Evolutionary conservation across 352 stramenopile genomes (phyloP).

Genomic region (Pythium dissimile): DNA sequence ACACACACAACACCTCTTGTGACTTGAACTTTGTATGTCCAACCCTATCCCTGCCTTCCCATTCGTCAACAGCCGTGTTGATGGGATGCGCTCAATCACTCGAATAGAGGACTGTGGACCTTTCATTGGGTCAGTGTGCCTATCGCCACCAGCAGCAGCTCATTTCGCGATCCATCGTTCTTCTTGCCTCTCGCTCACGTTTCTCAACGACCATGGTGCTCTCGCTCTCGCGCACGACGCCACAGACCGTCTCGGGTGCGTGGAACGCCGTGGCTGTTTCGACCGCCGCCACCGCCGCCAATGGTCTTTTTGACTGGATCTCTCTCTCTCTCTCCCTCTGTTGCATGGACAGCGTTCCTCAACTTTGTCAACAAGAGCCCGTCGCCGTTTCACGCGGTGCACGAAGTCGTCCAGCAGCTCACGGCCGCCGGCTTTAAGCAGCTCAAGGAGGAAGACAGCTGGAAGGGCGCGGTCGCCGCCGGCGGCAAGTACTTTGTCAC

Average conservation of each 20-base stretch:
- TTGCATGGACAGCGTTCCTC: constrained; percentile 84
- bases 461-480: constrained; percentile 47
- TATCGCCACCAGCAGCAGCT: too few relatives aligned
- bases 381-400: constrained; percentile 94
- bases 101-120: constrained; percentile 4
- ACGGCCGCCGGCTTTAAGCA: constrained; percentile 89
- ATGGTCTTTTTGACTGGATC: not conserved
- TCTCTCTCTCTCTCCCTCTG: not conserved
- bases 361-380: constrained; percentile 93
- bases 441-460: constrained; percentile 85
- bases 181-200: not conserved
- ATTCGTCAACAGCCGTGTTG: constrained; percentile 18
- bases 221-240: constrained; percentile 47
- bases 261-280: not conserved
- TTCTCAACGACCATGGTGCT: constrained; percentile 35
- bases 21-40: constrained; percentile 19
- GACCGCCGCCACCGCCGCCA: not conserved
- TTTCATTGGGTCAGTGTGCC: too few relatives aligned
- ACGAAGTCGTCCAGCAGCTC: constrained; percentile 80
- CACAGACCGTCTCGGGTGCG: constrained; percentile 48
- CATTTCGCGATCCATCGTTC: not conserved
- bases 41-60: constrained; percentile 11
- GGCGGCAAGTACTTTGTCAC: constrained; percentile 98
- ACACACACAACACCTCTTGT: not conserved
- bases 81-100: constrained; percentile 4